Base-by-base conservation (phyloP, 345 rosid species). In the Boechera stricta region DNA sequence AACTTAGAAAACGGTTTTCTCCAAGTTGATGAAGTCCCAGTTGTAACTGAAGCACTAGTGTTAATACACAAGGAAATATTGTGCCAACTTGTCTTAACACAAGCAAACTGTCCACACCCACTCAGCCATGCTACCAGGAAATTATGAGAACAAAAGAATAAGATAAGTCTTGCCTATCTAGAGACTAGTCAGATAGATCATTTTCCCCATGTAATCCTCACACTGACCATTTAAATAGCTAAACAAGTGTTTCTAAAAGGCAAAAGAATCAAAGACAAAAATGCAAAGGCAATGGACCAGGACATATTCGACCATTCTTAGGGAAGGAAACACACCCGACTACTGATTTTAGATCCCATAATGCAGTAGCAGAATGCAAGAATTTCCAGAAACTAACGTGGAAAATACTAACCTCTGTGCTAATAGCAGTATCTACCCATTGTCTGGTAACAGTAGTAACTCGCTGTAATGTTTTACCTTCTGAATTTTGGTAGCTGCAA, bases 381-480 rank as follows among this genome's bases (percentile, higher is more conserved):
- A 63, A 62, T 57, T 28, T 16, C 2, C 12, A 24, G 31, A 47
- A 67, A 61, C 28, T 24, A 65, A 39, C 16, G 61, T 64, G 45
- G 69, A 78, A 59, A 4, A 24, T 71, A 83, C 87, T 60, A 67
- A 96, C 99, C 98, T 96, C 99, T 58, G 91, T 81, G 81, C 87
- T 89, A 76, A 91, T 85, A 78, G 94, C 82, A 75, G 87, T 91
- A 80, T 96, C 99, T 35, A 89, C 80, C 99, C 99, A 96, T 71
- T 82, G 88, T 83, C 98, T 86, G 72, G 84, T 77, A 71, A 96
- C 81, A 35, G 98, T 96, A 44, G 99, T 90, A 38, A 90, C 99
- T 77, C 97, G 86, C 62, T 90, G 94, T 83, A 93, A 69, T 31
- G 77, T 57, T 69, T 86, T 87, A 58, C 99, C 98, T 79, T 87